Base-by-base conservation (phyloP, 331 rosid species). In the Prunus yedoensis region DNA sequence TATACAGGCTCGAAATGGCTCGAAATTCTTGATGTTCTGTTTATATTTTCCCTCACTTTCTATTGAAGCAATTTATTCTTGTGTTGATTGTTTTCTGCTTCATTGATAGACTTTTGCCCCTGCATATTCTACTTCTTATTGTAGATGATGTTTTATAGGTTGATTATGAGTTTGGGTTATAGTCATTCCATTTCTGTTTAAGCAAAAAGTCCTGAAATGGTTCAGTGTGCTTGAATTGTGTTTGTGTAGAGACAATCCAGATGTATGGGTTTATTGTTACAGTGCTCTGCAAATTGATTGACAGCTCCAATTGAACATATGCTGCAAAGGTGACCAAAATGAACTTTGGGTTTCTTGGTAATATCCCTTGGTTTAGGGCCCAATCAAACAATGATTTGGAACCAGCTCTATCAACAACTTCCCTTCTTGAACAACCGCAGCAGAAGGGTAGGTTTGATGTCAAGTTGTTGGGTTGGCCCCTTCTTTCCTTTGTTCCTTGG, bases 401-500 rank as follows among this genome's bases (percentile, higher is more conserved):
- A n/a, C 54, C 83, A 7, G 71, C 59, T 69, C 81, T 64, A 27
- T 68, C 90, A 53, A 53, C 67, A 45, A 50, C 59, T 18, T 17
- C 76, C 73, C 45, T 68, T 16, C 43, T 47, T 4, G 81, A 81
- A 25, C 80, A 70, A 76, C 85, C 87, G 30, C 80, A 71, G 7
- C 75, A 73, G 43, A 80, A 83, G 61, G 28, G 72, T 71, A 27
- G 23, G 60, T 64, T 77, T 28, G 88, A 79, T 87, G 50, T 82
- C 69, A 86, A 85, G 46, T 63, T 85, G 54, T 79, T 82, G 84
- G 78, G 84, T 49, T 80, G 75, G 80, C 77, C 94, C 67, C 75
- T 88, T n/a, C 74, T 85, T 76, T 76, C 88, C 65, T 72, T 85
- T 67, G 25, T 85, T 68, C 91, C 96, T 13, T 89, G 91, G 96